These are phyloP conservation scores for Cyclotella distinguenda DNA, from an alignment of 108 stramenopile species.

Conservation along the genomic window DNA sequence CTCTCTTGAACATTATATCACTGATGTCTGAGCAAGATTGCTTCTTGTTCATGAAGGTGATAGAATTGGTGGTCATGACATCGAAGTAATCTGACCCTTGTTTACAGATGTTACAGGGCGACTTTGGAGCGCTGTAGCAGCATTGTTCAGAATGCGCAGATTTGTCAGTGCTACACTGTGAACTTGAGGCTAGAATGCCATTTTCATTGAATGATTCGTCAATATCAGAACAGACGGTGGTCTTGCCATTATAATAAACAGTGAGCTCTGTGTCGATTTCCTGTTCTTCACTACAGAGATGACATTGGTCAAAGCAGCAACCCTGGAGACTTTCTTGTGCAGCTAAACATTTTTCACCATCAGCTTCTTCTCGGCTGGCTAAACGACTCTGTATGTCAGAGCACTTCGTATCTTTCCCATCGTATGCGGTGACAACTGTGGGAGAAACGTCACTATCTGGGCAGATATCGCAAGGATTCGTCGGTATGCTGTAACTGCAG, in stretches of 20 bases:
- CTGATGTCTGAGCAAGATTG: conserved; percentile 28
- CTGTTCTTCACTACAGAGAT: conserved; percentile 28
- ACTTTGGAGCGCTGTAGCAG: conserved; percentile 25
- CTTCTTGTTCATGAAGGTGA: conserved; percentile 31
- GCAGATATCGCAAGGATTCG: conserved; percentile 45
- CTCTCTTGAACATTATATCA: conserved; percentile 30
- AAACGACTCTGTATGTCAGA: conserved; percentile 27
- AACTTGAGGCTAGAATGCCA: conserved; percentile 31
- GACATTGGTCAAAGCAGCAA: conserved; percentile 48
- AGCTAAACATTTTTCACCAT: conserved; percentile 28
- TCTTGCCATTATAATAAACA: conserved; percentile 45
- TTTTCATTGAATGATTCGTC: conserved; percentile 37
- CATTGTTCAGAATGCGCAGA: conserved; percentile 19
- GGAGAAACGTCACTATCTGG: conserved; percentile 40
- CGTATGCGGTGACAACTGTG: conserved; percentile 14
- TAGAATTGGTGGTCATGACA: conserved; percentile 35
- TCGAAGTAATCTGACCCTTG: conserved; percentile 35
- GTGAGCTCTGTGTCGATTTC: conserved; percentile 34
- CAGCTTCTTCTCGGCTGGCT: conserved; percentile 37
- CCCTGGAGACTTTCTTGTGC: conserved; percentile 29
- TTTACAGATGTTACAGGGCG: conserved; percentile 40
- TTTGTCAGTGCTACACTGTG: conserved; percentile 21
- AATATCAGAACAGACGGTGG: conserved; percentile 30
- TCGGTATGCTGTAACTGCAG: conserved; percentile 37
- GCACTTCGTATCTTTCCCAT: conserved; percentile 36